phyloP scores from a whole-genome alignment of 2,329 filamentous ascomycete species.

The Neopestalotiopsis clavispora region DNA sequence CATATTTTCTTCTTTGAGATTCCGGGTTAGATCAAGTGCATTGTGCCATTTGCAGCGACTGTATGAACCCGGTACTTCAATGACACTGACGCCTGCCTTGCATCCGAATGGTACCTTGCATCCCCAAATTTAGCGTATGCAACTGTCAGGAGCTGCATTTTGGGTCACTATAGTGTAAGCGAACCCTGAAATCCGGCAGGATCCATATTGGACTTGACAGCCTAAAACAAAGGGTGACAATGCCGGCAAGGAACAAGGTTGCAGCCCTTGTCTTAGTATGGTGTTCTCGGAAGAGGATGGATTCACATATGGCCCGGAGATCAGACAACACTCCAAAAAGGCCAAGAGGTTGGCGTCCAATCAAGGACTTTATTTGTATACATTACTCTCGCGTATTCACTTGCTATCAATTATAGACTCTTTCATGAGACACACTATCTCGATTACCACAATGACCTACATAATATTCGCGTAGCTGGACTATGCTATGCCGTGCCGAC shows the following conservation, averaged over 20 bases:
- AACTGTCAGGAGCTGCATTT: not conserved
- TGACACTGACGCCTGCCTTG: not conserved
- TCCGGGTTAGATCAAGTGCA: not conserved
- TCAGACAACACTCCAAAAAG: not conserved
- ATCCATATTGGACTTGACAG: not conserved
- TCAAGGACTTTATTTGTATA: too few species aligned
- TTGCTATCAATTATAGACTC: too few species aligned
- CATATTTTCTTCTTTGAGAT: constrained; percentile 4
- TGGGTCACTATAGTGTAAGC: not conserved
- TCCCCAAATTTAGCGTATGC: not conserved
- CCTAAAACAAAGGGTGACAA: not conserved
- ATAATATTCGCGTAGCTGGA: too few species aligned
- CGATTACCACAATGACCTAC: too few species aligned
- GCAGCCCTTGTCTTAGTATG: not conserved
- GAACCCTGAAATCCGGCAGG: not conserved
- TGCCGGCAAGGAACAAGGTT: not conserved
- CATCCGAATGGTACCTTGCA: not conserved
- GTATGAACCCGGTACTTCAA: not conserved
- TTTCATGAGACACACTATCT: too few species aligned
- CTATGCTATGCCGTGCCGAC: too few species aligned
- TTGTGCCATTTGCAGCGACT: not conserved
- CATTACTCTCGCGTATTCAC: too few species aligned
- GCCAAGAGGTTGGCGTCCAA: not conserved
- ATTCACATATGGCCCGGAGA: not conserved
- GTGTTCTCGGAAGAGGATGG: not conserved